These are phyloP conservation scores for Fusarium sp. DNA, from an alignment of 2,329 filamentous ascomycete species.

Conservation along the genomic window DNA sequence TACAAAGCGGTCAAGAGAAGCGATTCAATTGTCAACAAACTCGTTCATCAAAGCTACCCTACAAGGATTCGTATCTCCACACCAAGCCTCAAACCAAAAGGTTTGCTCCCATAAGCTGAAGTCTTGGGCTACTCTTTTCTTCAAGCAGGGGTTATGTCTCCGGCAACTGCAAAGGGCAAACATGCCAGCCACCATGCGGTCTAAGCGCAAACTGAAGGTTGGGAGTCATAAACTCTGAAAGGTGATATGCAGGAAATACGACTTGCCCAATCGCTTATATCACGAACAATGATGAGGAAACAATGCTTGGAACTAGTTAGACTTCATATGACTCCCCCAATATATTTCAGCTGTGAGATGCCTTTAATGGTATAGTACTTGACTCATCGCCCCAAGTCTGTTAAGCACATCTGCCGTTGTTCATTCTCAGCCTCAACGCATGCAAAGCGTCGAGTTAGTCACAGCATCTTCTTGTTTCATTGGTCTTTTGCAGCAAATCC, in stretches of 20 bases:
- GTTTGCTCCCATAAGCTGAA: slow-evolving; percentile 8
- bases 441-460: slow-evolving; percentile 4
- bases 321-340: not conserved
- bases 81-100: slow-evolving; percentile 12
- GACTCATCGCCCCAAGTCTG: not conserved
- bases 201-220: slow-evolving; percentile 23
- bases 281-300: not conserved
- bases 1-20: not conserved
- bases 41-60: slow-evolving; percentile 4
- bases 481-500: slow-evolving; percentile 11
- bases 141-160: slow-evolving; percentile 26
- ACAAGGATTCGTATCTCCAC: slow-evolving; percentile 8
- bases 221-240: not conserved
- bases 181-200: slow-evolving; percentile 25
- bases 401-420: not conserved
- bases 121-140: not conserved
- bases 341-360: not conserved
- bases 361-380: not conserved
- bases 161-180: not conserved
- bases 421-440: slow-evolving; percentile 22
- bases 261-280: slow-evolving; percentile 3
- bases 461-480: slow-evolving; percentile 6
- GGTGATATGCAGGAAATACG: slow-evolving; percentile 10
- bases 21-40: slow-evolving; percentile 2
- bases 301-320: not conserved